A percentile compares a stretch with the other conserved stretches of the same genome.
Conservation (phyloP, 208 protist species). For the Balamuthia mandrillaris region DNA sequence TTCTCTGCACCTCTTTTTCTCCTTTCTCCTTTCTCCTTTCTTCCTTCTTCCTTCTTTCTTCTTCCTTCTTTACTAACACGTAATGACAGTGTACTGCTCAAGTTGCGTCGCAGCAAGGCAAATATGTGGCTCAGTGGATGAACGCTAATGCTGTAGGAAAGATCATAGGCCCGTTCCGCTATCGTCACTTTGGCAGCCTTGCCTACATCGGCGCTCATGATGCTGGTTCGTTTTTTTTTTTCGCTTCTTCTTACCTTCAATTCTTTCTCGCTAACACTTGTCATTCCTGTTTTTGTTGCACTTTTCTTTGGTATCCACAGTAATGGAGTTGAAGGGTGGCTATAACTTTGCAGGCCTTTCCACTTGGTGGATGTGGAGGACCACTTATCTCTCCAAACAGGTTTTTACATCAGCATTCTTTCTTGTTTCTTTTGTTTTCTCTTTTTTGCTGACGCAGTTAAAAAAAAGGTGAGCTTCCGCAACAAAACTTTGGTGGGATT, state of each 20-base stretch:
- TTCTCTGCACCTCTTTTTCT: not conserved
- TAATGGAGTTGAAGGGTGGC: not conserved
- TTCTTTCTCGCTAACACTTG: not conserved
- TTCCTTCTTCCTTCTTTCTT: not conserved
- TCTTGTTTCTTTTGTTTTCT: not conserved
- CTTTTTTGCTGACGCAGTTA: no score
- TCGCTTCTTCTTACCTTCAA: not conserved
- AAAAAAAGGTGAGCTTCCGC: not conserved
- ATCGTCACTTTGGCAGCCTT: not conserved
- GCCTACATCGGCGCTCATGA: not conserved
- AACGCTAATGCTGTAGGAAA: not conserved
- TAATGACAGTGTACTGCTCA: not conserved
- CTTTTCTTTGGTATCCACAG: not conserved
- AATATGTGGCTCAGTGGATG: not conserved
- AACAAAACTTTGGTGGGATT: conserved; percentile 29
- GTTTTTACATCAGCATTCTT: not conserved
- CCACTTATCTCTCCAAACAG: conserved; percentile 25
- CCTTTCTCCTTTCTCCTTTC: not conserved
- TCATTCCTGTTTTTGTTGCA: not conserved
- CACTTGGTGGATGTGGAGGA: conserved; percentile 14
- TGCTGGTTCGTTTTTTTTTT: not conserved
- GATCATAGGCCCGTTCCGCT: not conserved
- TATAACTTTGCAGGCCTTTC: not conserved
- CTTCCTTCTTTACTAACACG: no score
- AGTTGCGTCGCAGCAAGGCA: conserved; percentile 15